A percentile compares a stretch with the other conserved stretches of the same genome.
Conservation (phyloP, 495 filamentous ascomycete species). For the Aspergillus taichungensis region DNA sequence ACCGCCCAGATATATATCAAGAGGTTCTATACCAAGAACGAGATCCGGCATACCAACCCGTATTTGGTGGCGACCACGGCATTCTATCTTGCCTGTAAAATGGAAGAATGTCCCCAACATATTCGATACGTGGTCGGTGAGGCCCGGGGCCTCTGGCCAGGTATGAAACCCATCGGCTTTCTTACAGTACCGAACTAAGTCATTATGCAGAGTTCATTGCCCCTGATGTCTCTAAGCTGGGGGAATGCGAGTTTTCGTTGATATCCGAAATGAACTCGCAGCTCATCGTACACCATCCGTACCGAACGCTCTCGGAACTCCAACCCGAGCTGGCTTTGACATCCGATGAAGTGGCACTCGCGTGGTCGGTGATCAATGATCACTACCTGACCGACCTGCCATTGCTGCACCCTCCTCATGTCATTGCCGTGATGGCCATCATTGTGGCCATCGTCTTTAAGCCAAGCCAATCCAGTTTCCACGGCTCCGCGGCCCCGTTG, state of each 20-base stretch:
- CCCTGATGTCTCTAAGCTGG: conserved; percentile 76
- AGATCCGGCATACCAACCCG: conserved; percentile 87
- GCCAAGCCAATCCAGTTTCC: conserved; percentile 39
- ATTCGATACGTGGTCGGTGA: conserved; percentile 82
- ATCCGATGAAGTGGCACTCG: conserved; percentile 68
- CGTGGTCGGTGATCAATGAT: conserved; percentile 89
- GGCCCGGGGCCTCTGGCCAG: conserved; percentile 79
- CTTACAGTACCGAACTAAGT: conserved; percentile 8
- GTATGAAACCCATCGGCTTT: conserved; percentile 30
- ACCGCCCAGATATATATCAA: conserved; percentile 93
- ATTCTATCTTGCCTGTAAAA: conserved; percentile 93
- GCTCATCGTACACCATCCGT: conserved; percentile 94
- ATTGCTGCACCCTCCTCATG: conserved; percentile 77
- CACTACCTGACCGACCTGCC: conserved; percentile 92
- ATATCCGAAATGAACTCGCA: conserved; percentile 94
- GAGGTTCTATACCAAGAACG: conserved; percentile 85
- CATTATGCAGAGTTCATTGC: conserved; percentile 57
- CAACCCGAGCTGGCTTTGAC: conserved; percentile 60
- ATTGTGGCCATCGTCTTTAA: conserved; percentile 75
- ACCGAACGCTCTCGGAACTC: conserved; percentile 73
- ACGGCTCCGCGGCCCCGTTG: conserved; percentile 32
- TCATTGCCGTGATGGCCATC: conserved; percentile 85
- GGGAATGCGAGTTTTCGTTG: conserved; percentile 92
- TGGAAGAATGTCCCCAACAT: conserved; percentile 97
- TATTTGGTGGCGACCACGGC: conserved; percentile 87